phyloP scores from a whole-genome alignment of 305 asterid species.

The Nicotiana rustica region DNA sequence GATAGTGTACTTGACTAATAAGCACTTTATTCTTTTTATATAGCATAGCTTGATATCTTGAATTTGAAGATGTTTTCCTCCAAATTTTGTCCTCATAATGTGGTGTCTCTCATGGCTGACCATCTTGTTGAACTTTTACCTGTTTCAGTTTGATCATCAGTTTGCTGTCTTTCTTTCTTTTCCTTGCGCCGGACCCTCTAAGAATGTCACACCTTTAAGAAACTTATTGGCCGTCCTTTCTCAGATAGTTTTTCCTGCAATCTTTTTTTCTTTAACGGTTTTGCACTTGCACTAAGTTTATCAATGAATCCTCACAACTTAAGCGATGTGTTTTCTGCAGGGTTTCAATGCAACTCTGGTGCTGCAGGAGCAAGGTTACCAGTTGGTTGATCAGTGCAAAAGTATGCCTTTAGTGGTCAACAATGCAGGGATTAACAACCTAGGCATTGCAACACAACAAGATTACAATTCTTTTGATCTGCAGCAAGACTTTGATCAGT shows the following conservation, averaged over 20 bases:
- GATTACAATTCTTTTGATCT: slow-evolving; percentile 68
- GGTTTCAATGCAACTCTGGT: slow-evolving; percentile 55
- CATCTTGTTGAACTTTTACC: not conserved
- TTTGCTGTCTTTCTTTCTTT: not conserved
- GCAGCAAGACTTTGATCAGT: slow-evolving; percentile 73
- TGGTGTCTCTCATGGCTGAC: not conserved
- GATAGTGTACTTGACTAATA: not conserved
- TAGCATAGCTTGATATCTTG: not conserved
- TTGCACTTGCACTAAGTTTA: not conserved
- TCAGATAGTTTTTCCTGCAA: not conserved
- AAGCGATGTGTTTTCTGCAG: slow-evolving; percentile 48
- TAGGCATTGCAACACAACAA: slow-evolving; percentile 57
- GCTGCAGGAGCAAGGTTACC: slow-evolving; percentile 65
- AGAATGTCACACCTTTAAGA: not conserved
- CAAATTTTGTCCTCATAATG: not conserved
- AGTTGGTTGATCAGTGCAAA: slow-evolving; percentile 68
- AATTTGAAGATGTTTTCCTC: not conserved
- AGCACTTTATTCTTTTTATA: slow-evolving; percentile 7
- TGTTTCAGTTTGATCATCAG: slow-evolving; percentile 10
- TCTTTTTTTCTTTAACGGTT: not conserved
- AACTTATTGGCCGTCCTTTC: not conserved
- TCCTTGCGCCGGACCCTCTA: not conserved
- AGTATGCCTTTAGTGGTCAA: slow-evolving; percentile 55
- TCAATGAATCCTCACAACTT: not conserved
- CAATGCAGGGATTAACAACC: slow-evolving; percentile 56